A percentile compares a stretch with the other conserved stretches of the same genome.
Conservation (phyloP, 2,329 filamentous ascomycete genomes). For the Fusarium agapanthi region DNA sequence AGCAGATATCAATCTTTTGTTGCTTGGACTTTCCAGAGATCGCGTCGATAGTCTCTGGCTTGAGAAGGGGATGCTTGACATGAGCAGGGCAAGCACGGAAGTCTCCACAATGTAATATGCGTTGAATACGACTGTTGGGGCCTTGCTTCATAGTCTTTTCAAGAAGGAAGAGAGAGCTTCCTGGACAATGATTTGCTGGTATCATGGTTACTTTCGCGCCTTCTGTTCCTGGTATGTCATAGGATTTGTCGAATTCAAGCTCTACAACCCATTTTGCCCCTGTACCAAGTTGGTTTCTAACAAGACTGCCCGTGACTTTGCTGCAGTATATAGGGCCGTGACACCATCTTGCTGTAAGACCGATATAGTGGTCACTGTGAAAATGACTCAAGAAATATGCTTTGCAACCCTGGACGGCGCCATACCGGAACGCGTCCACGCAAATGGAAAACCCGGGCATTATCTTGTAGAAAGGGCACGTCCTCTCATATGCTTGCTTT, state of each 20-base stretch:
- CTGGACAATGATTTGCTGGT: conserved; percentile 94
- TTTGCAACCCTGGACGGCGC: conserved; percentile 88
- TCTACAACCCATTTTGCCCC: conserved; percentile 86
- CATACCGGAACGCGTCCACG: conserved; percentile 96
- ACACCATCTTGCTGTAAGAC: conserved; percentile 85
- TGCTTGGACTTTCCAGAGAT: conserved; percentile 76
- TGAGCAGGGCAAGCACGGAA: conserved; percentile 91
- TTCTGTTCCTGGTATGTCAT: conserved; percentile 82
- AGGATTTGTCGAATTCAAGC: conserved; percentile 82
- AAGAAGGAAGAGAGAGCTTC: conserved; percentile 92
- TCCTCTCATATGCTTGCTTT: conserved; percentile 86
- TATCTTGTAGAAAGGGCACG: conserved; percentile 98
- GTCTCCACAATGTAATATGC: conserved; percentile 94
- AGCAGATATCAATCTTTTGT: conserved; percentile 94
- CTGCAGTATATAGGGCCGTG: conserved; percentile 98
- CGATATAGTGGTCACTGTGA: conserved; percentile 97
- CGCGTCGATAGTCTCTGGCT: conserved; percentile 76
- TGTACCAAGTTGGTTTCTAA: conserved; percentile 85
- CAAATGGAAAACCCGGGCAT: conserved; percentile 92
- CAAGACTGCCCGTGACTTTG: conserved; percentile 87
- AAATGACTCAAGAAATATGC: conserved; percentile 98
- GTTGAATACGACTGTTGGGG: conserved; percentile 68
- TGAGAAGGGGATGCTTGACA: conserved; percentile 80
- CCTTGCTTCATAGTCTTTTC: conserved; percentile 77
- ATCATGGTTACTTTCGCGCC: conserved; percentile 94